Base-by-base conservation (phyloP, 352 stramenopile genomes). In the Lagenidium sp. region DNA sequence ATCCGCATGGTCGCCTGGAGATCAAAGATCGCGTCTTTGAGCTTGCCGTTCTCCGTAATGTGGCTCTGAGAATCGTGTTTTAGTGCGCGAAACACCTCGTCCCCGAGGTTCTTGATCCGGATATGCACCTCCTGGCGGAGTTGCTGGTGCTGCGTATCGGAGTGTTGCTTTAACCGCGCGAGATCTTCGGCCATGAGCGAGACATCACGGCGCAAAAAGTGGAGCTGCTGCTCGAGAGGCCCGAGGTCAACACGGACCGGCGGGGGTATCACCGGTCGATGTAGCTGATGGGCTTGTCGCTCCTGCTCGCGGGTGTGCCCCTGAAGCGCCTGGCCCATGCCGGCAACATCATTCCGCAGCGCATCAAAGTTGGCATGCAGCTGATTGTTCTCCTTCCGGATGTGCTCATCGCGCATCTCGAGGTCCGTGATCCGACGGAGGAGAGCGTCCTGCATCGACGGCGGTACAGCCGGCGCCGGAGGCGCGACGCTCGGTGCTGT, bases 1-100 rank as follows among this genome's bases (percentile, higher is more conserved):
- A 60, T 55, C 3, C 53, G 54, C 5, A 75, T 22, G 6, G 66
- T 53, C 3, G 45, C 60, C 31, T 74, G 60, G 19, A 70, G 13
- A 19, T 80, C 64, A 46, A 75, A 79, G 2, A 67, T 20, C 4
- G 62, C 55, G 21, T 79, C 69, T n/a, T 70, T 72, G 21, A 77
- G 34, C 7, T 64, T 63, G n/a, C 44, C 56, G 40, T 78, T 81
- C 35, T 77, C 65, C 10, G 46, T 53, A 12, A 50, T 44, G 48
- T 84, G 68, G 35, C 55, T 50, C 16, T 41, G 42, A 10, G 68
- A 69, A 42, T 84, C 65, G 28, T 64, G 58, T 15, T 50, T 36
- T 2, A 84, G 43, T 4, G 63, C 52, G 24, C 54, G 49, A 50
- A 80, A 80, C 32, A 84, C 2, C 36, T 77, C 52, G 3, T 50